phyloP scores from a whole-genome alignment of 495 filamentous ascomycete species.

The Immersiella caudata region DNA sequence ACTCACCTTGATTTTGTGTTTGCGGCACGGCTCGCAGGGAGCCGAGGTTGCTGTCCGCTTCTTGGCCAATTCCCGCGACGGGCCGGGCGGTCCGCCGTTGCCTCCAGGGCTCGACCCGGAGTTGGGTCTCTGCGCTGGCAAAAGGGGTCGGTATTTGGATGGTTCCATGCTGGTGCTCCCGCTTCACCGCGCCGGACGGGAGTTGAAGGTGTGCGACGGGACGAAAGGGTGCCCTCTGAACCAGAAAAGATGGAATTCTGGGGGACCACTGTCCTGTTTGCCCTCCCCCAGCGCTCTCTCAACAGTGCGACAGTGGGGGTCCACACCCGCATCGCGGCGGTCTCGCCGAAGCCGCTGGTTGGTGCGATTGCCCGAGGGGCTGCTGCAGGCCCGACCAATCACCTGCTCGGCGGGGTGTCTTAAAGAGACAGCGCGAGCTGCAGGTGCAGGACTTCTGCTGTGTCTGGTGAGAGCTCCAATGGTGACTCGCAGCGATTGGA shows the following conservation, averaged over 20 bases:
- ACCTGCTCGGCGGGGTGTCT: background rate
- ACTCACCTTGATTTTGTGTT: background rate
- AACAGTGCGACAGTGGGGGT: background rate
- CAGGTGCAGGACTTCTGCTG: too few species aligned
- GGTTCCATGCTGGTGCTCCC: background rate
- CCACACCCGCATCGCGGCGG: background rate
- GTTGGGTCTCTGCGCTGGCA: background rate
- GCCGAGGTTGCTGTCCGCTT: background rate
- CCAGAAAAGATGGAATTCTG: background rate
- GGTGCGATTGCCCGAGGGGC: background rate
- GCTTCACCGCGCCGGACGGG: background rate
- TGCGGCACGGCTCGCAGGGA: background rate
- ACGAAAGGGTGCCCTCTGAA: too few species aligned
- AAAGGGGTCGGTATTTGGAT: background rate
- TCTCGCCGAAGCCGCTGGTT: background rate
- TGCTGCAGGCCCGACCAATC: background rate
- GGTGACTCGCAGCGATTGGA: too few species aligned
- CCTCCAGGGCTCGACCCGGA: background rate
- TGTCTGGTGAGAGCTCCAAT: too few species aligned
- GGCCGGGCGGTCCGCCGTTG: background rate
- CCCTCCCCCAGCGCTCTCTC: background rate
- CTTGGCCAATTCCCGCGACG: background rate
- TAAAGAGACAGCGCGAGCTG: background rate
- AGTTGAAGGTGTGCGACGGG: background rate
- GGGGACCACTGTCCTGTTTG: background rate